Evolutionary conservation across 768 basidiomycete genomes (phyloP).

Genomic region (Daedaleopsis nitida): DNA sequence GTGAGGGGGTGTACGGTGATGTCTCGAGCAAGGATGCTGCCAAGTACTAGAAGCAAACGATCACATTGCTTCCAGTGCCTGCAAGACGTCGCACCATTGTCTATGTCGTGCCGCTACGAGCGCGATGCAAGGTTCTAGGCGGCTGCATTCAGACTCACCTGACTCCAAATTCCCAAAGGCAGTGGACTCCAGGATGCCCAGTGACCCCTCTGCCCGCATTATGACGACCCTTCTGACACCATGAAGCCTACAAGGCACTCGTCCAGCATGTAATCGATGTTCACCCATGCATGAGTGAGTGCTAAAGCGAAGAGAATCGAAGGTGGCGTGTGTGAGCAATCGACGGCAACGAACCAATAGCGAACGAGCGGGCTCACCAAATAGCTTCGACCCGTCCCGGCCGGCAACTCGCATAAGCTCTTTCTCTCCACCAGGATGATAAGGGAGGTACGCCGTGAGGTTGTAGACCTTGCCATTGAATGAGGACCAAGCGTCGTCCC

Average conservation of each 20-base stretch:
- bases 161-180: not conserved
- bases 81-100: too few relatives aligned
- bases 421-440: slow-evolving; percentile 92
- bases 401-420: slow-evolving; percentile 96
- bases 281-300: slow-evolving; percentile 95
- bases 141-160: not conserved
- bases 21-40: too few relatives aligned
- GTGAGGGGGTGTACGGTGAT: too few relatives aligned
- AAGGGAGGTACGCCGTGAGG: slow-evolving; percentile 87
- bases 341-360: not conserved
- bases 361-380: slow-evolving; percentile 57
- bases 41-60: too few relatives aligned
- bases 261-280: slow-evolving; percentile 94
- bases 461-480: slow-evolving; percentile 96
- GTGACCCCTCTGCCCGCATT: not conserved
- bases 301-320: slow-evolving; percentile 45
- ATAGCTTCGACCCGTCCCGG: slow-evolving; percentile 91
- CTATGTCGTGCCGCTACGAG: too few relatives aligned
- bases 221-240: slow-evolving; percentile 55
- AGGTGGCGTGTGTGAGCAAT: not conserved
- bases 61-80: too few relatives aligned
- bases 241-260: slow-evolving; percentile 90
- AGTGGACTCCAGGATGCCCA: not conserved
- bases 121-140: not conserved
- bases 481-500: slow-evolving; percentile 90